Evolutionary conservation across 768 basidiomycete genomes (phyloP).

Genomic region (Crucibulum laeve): DNA sequence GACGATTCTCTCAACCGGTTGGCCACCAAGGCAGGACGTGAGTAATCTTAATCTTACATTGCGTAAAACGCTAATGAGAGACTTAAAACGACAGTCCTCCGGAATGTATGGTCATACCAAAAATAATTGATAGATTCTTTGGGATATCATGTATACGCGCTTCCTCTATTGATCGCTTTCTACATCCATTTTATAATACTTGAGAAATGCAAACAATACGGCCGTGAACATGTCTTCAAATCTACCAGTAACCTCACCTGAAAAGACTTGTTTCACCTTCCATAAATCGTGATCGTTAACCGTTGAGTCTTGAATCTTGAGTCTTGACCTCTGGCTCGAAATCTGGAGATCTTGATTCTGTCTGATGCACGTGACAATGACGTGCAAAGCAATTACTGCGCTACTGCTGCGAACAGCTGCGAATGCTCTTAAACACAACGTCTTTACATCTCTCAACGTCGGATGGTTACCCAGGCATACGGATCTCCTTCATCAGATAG

Average conservation of each 20-base stretch:
- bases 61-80: not conserved
- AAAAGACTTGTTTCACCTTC: too few relatives aligned
- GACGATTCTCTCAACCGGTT: slow-evolving; percentile 96
- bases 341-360: too few relatives aligned
- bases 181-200: too few relatives aligned
- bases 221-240: too few relatives aligned
- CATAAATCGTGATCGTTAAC: too few relatives aligned
- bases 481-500: slow-evolving; percentile 17
- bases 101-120: slow-evolving; percentile 94
- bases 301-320: too few relatives aligned
- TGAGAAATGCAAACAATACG: too few relatives aligned
- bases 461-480: not conserved
- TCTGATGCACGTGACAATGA: too few relatives aligned
- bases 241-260: too few relatives aligned
- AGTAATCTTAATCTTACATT: slow-evolving; percentile 30
- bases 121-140: slow-evolving; percentile 54
- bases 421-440: not conserved
- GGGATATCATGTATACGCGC: not conserved
- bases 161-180: not conserved
- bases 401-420: too few relatives aligned
- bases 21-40: slow-evolving; percentile 92
- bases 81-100: slow-evolving; percentile 62
- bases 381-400: too few relatives aligned
- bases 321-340: too few relatives aligned
- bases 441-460: not conserved